Evolutionary conservation across 768 basidiomycete species (phyloP).

Genomic region (Filobasidium floriforme): DNA sequence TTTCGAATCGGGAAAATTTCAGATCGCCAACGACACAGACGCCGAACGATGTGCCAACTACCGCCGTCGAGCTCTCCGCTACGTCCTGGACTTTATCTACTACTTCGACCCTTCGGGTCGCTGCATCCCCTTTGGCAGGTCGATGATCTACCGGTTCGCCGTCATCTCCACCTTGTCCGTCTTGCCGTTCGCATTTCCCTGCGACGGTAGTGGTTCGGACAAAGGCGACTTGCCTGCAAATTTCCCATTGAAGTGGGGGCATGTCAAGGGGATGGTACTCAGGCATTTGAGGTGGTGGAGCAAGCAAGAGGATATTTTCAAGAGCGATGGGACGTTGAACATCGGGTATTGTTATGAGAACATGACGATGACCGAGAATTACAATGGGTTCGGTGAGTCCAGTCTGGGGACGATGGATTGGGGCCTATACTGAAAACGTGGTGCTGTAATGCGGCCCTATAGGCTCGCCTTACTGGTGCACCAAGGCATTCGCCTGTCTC

Average conservation of each 20-base stretch:
- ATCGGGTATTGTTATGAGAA: slow-evolving; percentile 66
- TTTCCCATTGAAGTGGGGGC: slow-evolving; percentile 62
- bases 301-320: slow-evolving; percentile 51
- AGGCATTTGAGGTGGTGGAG: slow-evolving; percentile 68
- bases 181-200: slow-evolving; percentile 54
- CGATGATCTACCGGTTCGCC: slow-evolving; percentile 71
- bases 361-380: slow-evolving; percentile 66
- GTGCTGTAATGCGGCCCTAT: too few species aligned
- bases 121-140: slow-evolving; percentile 66
- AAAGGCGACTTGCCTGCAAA: slow-evolving; percentile 58
- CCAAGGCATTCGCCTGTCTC: slow-evolving; percentile 65
- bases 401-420: too few species aligned
- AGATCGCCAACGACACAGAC: slow-evolving; percentile 56
- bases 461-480: slow-evolving; percentile 73
- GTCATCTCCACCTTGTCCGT: slow-evolving; percentile 72
- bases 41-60: slow-evolving; percentile 61
- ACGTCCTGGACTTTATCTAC: slow-evolving; percentile 63
- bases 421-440: too few species aligned
- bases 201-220: not conserved
- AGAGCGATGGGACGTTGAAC: slow-evolving; percentile 61
- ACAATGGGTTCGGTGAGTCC: slow-evolving; percentile 51
- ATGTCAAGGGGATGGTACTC: slow-evolving; percentile 63
- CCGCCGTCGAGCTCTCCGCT: slow-evolving; percentile 56
- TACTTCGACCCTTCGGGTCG: slow-evolving; percentile 67
- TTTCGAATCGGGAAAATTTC: too few species aligned